Conservation (phyloP, 495 filamentous ascomycete genomes). For the Daldinia childiae region DNA sequence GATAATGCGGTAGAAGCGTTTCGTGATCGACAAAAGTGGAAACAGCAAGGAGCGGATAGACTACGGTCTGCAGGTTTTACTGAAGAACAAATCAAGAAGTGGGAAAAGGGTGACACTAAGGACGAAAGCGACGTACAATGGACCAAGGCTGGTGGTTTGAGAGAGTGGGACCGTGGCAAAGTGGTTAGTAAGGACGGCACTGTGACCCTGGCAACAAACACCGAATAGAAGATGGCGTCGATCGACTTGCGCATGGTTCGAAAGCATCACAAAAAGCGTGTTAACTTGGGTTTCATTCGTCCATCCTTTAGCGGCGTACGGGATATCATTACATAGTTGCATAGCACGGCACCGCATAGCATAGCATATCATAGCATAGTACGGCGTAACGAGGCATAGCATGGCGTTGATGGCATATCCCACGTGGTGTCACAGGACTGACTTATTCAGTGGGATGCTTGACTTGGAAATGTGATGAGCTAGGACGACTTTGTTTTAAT, state of each 20-base stretch:
- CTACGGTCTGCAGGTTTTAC: constrained; percentile 81
- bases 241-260: neutral
- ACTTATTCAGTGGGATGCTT: neutral
- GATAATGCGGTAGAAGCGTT: constrained; percentile 81
- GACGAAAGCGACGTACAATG: constrained; percentile 79
- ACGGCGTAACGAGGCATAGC: constrained; percentile 13
- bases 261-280: neutral
- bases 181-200: constrained; percentile 70
- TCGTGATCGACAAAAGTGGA: constrained; percentile 85
- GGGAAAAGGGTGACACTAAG: constrained; percentile 74
- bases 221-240: neutral
- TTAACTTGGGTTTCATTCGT: neutral
- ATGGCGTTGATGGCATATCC: constrained; percentile 18
- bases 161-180: constrained; percentile 93
- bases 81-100: constrained; percentile 77
- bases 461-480: neutral
- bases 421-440: neutral
- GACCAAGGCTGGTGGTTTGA: constrained; percentile 78
- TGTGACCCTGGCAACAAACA: constrained; percentile 1
- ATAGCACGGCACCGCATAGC: constrained; percentile 3
- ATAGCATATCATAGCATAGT: constrained; percentile 4
- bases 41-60: constrained; percentile 77
- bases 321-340: constrained; percentile 7
- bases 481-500: neutral
- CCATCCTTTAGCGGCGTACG: neutral